Percentiles rank a stretch among this genome's conserved stretches.
These are phyloP conservation scores for Cercis canadensis DNA, from an alignment of 306 rosid species.

Conservation along the genomic window DNA sequence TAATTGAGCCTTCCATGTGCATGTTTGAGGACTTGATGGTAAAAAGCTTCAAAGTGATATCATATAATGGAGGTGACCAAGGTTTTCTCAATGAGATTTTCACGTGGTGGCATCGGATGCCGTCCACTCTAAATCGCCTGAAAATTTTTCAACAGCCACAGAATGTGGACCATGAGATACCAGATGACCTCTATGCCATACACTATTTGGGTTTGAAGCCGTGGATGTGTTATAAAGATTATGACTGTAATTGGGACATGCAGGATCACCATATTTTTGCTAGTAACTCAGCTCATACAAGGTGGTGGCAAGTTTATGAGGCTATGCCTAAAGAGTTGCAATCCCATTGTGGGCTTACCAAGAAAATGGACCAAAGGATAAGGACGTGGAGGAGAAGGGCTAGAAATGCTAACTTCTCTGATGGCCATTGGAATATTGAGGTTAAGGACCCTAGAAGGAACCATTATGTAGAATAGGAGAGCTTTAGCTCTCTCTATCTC, in stretches of 20 bases:
- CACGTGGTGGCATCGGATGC: conserved; percentile 90
- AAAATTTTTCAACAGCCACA: conserved; percentile 26
- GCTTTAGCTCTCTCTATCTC: too few relatives aligned
- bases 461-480: conserved; percentile 35
- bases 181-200: conserved; percentile 39
- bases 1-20: conserved; percentile 81
- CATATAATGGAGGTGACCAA: conserved; percentile 90
- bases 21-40: conserved; percentile 62
- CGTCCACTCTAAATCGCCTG: conserved; percentile 52
- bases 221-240: conserved; percentile 87
- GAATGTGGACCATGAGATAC: conserved; percentile 10
- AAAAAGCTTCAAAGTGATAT: conserved; percentile 35
- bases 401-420: conserved; percentile 40
- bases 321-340: conserved; percentile 59
- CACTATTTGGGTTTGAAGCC: conserved; percentile 92
- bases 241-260: conserved; percentile 91
- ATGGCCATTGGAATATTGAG: conserved; percentile 70
- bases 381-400: conserved; percentile 51
- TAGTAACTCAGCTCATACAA: conserved; percentile 60
- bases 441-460: conserved; percentile 61
- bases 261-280: conserved; percentile 48
- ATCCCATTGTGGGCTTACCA: conserved; percentile 60
- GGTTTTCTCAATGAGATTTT: conserved; percentile 79
- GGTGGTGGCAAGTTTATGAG: conserved; percentile 84
- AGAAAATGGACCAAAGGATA: conserved; percentile 51